Percentiles rank a stretch among this genome's conserved stretches.
These are phyloP conservation scores for Fusarium citri DNA, from an alignment of 2,329 filamentous ascomycete genomes.

Conservation along the genomic window DNA sequence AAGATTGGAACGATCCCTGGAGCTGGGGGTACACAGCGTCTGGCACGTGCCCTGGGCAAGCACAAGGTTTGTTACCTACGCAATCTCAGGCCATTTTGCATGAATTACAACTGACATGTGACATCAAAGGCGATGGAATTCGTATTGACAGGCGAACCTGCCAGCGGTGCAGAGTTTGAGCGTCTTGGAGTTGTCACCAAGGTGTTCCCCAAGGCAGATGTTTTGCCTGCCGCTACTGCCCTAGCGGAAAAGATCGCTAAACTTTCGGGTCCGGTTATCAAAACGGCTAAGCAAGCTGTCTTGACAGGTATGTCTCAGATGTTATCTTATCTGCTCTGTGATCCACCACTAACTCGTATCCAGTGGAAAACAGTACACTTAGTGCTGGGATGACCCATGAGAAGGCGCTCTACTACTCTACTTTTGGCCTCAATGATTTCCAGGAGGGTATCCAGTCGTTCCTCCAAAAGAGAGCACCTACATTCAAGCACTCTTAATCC, in stretches of 20 bases:
- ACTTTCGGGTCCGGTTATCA: conserved; percentile 27
- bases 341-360: neutral
- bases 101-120: neutral
- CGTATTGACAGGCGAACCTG: conserved; percentile 29
- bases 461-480: conserved; percentile 15
- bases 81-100: neutral
- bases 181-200: conserved; percentile 28
- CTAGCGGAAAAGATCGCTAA: conserved; percentile 29
- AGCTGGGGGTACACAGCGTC: conserved; percentile 50
- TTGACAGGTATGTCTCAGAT: conserved; percentile 16
- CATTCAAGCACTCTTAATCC: conserved; percentile 27
- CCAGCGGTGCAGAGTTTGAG: conserved; percentile 32
- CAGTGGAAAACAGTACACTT: conserved; percentile 24
- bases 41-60: conserved; percentile 49
- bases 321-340: neutral
- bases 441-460: conserved; percentile 32
- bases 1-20: conserved; percentile 52
- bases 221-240: conserved; percentile 11
- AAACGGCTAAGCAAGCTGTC: conserved; percentile 33
- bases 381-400: conserved; percentile 31
- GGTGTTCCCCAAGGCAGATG: conserved; percentile 29
- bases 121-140: conserved; percentile 35
- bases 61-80: conserved; percentile 43
- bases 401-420: conserved; percentile 34
- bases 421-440: conserved; percentile 30